These are phyloP conservation scores for Phylloporus arenicola DNA, from an alignment of 768 basidiomycete genomes.

Conservation along the genomic window DNA sequence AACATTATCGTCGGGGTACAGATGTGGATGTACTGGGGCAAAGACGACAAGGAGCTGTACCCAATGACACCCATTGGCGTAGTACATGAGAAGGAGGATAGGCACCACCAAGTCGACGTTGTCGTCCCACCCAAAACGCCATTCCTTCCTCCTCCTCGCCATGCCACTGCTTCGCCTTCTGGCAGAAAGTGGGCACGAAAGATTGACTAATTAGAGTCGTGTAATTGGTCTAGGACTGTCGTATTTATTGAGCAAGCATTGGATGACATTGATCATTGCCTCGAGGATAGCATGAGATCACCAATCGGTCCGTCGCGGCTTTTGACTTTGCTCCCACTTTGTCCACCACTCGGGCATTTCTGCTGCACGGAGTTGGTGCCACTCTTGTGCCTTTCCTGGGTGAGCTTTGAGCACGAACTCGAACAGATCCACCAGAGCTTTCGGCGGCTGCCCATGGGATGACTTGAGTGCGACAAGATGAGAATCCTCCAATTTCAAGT, in stretches of 20 bases:
- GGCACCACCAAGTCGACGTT: slow-evolving; percentile 36
- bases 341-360: slow-evolving; percentile 27
- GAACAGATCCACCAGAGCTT: slow-evolving; percentile 16
- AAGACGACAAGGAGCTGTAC: slow-evolving; percentile 34
- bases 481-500: slow-evolving; percentile 13
- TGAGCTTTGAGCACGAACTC: slow-evolving; percentile 24
- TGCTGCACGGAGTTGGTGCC: slow-evolving; percentile 22
- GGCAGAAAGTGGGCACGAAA: slow-evolving; percentile 71
- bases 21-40: slow-evolving; percentile 81
- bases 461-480: slow-evolving; percentile 9
- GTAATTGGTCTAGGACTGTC: slow-evolving; percentile 11
- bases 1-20: slow-evolving; percentile 83
- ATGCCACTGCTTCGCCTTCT: slow-evolving; percentile 39
- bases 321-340: slow-evolving; percentile 25
- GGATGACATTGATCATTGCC: background rate
- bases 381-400: slow-evolving; percentile 14
- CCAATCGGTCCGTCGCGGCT: slow-evolving; percentile 2
- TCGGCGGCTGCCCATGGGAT: slow-evolving; percentile 7
- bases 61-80: slow-evolving; percentile 16
- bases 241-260: slow-evolving; percentile 14
- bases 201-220: slow-evolving; percentile 47
- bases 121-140: slow-evolving; percentile 41
- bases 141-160: slow-evolving; percentile 37
- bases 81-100: slow-evolving; percentile 26
- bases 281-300: background rate